These are phyloP conservation scores for Neonectria magnoliae DNA, from an alignment of 2,329 filamentous ascomycete genomes.

Conservation along the genomic window DNA sequence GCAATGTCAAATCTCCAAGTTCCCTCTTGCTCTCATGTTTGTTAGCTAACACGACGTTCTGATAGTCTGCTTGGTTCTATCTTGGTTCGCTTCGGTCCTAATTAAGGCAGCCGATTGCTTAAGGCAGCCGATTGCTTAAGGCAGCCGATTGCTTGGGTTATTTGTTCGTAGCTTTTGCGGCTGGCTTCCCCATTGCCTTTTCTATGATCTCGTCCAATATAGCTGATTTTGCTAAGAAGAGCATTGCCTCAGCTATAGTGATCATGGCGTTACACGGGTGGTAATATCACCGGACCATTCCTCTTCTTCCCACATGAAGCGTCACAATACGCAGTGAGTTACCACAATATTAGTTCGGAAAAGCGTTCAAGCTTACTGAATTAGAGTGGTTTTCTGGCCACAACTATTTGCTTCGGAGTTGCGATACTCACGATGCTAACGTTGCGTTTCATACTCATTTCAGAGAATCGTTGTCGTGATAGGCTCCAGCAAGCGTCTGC, in stretches of 20 bases:
- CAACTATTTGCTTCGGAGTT: conserved; percentile 32
- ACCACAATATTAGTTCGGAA: fast-evolving
- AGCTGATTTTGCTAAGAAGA: conserved; percentile 39
- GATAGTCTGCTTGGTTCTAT: conserved; percentile 31
- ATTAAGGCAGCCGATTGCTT: conserved; percentile 28
- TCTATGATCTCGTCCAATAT: conserved; percentile 37
- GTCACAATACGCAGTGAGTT: conserved; percentile 31
- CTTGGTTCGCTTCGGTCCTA: conserved; percentile 32
- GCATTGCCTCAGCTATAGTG: conserved; percentile 37
- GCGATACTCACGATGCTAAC: conserved; percentile 28
- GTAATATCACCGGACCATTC: conserved; percentile 38
- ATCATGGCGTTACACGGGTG: conserved; percentile 36
- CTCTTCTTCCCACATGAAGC: conserved; percentile 34
- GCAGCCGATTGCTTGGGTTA: conserved; percentile 26
- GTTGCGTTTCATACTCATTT: conserved; percentile 25
- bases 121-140: no score
- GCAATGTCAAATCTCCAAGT: background rate
- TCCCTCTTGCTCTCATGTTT: background rate
- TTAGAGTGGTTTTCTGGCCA: conserved; percentile 37
- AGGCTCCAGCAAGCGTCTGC: conserved; percentile 10
- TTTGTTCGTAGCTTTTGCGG: conserved; percentile 37
- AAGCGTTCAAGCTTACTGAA: no score
- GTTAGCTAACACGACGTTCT: background rate
- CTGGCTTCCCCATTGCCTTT: conserved; percentile 31
- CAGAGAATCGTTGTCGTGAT: conserved; percentile 32